Evolutionary conservation across 768 basidiomycete genomes (phyloP), one percentile per base, ranked within the genome.

Genomic region (Trametes maxima): DNA sequence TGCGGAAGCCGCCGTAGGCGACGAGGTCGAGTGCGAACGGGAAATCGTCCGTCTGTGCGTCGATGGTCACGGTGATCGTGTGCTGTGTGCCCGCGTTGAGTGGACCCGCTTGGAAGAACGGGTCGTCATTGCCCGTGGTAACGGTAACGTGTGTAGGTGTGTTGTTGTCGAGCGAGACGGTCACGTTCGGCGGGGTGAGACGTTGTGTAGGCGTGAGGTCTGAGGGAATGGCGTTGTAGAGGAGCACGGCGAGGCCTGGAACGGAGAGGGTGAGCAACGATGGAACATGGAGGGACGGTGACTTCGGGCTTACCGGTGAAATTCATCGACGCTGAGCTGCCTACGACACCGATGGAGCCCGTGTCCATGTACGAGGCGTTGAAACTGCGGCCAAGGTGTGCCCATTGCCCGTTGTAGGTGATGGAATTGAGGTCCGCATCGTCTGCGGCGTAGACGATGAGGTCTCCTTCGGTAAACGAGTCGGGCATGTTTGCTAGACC

Each of bases 1-100:
- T 44, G 10, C 21, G 35, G 14, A 25, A 28, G 3, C 24, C 54
- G 1, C 44, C 54, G 28, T 56, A 56, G 19, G 28, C 35, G 33
- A 56, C 16, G 33, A n/a, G 19, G 35, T 56, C 54, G 33, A 56
- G 54, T 13, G 44, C 54, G 54, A 56, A 56, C 6, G 54, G 54
- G 19, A 46, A 56, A 17, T 36, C 43, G 33, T 56, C 54, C 13
- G 54, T 56, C 28, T 19, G 19, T 19, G 25, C 33, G 44, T 37
- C 44, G 54, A 56, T 21, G 21, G 43, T 56, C 33, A 56, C 22
- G 19, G 35, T 39, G 33, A 47, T 25, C 2, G 54, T 46, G 54
- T 56, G 54, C 35, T 28, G 44, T n/a, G 35, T 17, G 33, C 25
- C 45, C n/a, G 44, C 24, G 19, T 45, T 44, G 19, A 37, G 25